Conservation (phyloP, 495 filamentous ascomycete species). For the Darksidea phi region DNA sequence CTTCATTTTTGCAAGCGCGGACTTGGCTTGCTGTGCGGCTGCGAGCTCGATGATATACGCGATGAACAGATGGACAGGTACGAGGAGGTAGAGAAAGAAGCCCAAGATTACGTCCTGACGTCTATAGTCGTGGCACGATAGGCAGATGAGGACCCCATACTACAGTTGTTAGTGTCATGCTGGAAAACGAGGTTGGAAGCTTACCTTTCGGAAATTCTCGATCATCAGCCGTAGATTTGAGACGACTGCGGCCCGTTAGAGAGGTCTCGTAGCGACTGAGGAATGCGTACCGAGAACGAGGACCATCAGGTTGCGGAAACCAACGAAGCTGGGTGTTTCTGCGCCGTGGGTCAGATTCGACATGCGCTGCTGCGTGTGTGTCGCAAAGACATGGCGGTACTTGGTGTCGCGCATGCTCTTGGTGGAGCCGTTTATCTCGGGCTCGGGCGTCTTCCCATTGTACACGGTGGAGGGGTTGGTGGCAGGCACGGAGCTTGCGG, state of each 20-base stretch:
- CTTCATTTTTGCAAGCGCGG: slow-evolving; percentile 60
- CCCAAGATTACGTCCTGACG: slow-evolving; percentile 74
- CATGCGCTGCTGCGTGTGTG: slow-evolving; percentile 67
- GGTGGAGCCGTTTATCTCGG: background rate
- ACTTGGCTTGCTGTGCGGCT: slow-evolving; percentile 72
- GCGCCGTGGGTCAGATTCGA: slow-evolving; percentile 87
- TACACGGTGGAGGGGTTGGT: background rate
- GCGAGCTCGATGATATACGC: slow-evolving; percentile 84
- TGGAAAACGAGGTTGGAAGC: background rate
- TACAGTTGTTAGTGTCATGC: slow-evolving; percentile 36
- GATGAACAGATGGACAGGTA: slow-evolving; percentile 84
- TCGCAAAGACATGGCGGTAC: slow-evolving; percentile 85
- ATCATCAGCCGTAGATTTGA: slow-evolving; percentile 91
- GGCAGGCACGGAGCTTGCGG: slow-evolving; percentile 8
- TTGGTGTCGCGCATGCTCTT: slow-evolving; percentile 49
- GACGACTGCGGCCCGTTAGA: slow-evolving; percentile 57
- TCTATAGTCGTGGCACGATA: slow-evolving; percentile 85
- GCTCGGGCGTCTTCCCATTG: background rate
- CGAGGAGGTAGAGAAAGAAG: slow-evolving; percentile 72
- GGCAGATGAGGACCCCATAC: slow-evolving; percentile 92
- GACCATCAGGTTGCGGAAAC: slow-evolving; percentile 95
- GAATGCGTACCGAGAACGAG: slow-evolving; percentile 64
- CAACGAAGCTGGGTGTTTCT: slow-evolving; percentile 76
- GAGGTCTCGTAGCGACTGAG: background rate
- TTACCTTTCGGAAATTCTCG: slow-evolving; percentile 93